Evolutionary conservation across 345 rosid genomes (phyloP), one percentile per base, ranked within the genome.

Genomic region (Ceriops decandra): DNA sequence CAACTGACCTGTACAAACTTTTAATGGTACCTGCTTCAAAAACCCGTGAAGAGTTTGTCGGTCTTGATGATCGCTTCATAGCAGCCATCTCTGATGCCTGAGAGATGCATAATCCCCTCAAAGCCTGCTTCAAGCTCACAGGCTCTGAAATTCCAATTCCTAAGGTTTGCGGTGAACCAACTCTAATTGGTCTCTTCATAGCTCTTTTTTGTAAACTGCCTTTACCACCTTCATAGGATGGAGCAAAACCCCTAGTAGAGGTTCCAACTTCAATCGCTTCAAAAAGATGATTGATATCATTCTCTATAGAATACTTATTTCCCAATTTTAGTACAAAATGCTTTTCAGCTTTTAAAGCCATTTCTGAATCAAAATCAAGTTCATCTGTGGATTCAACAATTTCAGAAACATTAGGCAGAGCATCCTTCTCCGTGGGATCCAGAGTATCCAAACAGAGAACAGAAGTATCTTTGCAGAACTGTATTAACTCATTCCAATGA

Each of bases 31-130:
- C 87, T 4, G 87, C 84, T 76, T 89, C 92, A 0, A 86, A 84
- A 19, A 73, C 60, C 64, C 85, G 69, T 19, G 85, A 73, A 28
- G 85, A 79, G 79, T 71, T 77, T 7, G 73, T 67, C 7, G 84
- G 88, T 77, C 76, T 85, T 26, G 88, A 80, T 66, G 84, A 71
- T 53, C 92, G 82, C 80, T 89, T 89, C 89, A 81, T 83, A 32
- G 96, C 96, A 70, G 96, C 96, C 89, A 86, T 83, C 74, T 89
- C 92, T 1, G 92, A 88, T 53, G 96, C 96, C 81, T 89, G 96
- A 63, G 92, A 85, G 62, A 89, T 89, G 73, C 87, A 89, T 64
- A 89, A 82, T 35, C 92, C 90, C 76, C 96, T 82, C 69, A 89
- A 73, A 36, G 96, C 96, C 84, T 89, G 96, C 83, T 89, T 89